Evolutionary conservation across 306 rosid genomes (phyloP).

Genomic region (Vigna angularis): DNA sequence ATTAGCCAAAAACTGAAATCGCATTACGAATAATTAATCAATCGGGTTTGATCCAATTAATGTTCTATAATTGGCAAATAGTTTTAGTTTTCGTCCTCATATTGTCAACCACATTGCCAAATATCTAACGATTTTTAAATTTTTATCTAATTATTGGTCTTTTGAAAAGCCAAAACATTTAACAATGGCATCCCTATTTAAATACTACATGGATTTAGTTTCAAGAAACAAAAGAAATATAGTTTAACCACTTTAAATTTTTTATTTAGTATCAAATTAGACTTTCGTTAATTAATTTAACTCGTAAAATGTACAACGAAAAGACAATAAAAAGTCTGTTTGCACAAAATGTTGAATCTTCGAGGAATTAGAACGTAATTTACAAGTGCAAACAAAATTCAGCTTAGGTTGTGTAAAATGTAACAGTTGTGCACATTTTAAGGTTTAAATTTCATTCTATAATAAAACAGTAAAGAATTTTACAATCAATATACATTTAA

Average conservation of each 20-base stretch:
- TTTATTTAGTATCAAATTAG: background rate
- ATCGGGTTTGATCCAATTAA: background rate
- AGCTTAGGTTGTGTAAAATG: background rate
- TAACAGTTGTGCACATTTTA: background rate
- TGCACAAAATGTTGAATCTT: background rate
- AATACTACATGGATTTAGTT: background rate
- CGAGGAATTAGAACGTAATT: background rate
- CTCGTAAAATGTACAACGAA: background rate
- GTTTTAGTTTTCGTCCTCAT: background rate
- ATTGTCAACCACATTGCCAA: background rate
- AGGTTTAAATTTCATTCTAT: background rate
- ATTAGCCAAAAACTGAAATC: background rate
- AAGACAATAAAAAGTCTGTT: background rate
- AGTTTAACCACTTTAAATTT: background rate
- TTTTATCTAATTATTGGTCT: background rate
- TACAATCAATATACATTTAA: no score
- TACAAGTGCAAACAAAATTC: background rate
- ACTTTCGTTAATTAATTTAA: background rate
- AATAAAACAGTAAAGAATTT: background rate
- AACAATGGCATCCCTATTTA: background rate
- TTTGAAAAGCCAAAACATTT: conserved; percentile 7
- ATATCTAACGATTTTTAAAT: background rate
- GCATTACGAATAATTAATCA: background rate
- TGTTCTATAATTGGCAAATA: background rate
- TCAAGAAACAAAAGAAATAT: background rate